Percentiles rank a stretch among this genome's conserved stretches.
These are phyloP conservation scores for Retiboletus flavoniger DNA, from an alignment of 1,284 basidiomycete genomes.

Conservation along the genomic window DNA sequence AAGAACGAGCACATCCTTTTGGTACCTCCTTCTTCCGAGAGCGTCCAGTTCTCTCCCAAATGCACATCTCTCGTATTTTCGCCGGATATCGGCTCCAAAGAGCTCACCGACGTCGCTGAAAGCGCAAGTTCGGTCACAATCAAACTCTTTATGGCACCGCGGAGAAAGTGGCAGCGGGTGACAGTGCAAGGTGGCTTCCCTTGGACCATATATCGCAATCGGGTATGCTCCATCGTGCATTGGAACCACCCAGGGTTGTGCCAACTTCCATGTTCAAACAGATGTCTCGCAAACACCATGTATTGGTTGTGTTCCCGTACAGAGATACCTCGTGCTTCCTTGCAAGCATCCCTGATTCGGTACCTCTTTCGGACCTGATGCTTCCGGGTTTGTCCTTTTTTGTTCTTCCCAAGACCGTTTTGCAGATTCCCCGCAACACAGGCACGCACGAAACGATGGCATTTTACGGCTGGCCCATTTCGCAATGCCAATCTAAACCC, in stretches of 20 bases:
- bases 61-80: constrained; percentile 15
- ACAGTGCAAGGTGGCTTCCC: constrained; percentile 43
- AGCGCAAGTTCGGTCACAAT: constrained; percentile 27
- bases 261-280: constrained; percentile 21
- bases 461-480: constrained; percentile 76
- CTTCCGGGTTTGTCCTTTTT: constrained; percentile 60
- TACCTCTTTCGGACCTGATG: constrained; percentile 65
- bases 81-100: constrained; percentile 13
- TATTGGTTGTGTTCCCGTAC: constrained; percentile 54
- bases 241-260: not conserved
- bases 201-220: constrained; percentile 57
- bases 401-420: not conserved
- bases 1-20: constrained; percentile 18
- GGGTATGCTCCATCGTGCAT: constrained; percentile 38
- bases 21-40: constrained; percentile 28
- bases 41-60: constrained; percentile 21
- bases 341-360: constrained; percentile 62
- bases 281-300: constrained; percentile 42
- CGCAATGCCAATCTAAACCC: constrained; percentile 65
- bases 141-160: constrained; percentile 22
- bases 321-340: constrained; percentile 62
- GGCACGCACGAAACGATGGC: constrained; percentile 80
- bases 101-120: constrained; percentile 9
- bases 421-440: constrained; percentile 20
- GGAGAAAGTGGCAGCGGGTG: constrained; percentile 47